Evolutionary conservation across 345 rosid genomes (phyloP).

Genomic region (Abelmoschus esculentus): DNA sequence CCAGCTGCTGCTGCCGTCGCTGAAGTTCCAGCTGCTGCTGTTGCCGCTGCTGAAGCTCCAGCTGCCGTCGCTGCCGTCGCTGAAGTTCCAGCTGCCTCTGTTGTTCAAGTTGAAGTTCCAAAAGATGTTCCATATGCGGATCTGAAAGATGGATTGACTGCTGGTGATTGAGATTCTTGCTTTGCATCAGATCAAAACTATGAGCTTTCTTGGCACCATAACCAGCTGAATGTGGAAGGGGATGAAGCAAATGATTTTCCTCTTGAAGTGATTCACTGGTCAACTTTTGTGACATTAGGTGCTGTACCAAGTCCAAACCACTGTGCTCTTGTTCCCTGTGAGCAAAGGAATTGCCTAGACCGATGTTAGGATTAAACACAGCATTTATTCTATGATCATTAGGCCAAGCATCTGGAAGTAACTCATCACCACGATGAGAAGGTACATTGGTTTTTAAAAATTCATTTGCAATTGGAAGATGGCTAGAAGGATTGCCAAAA

Average conservation of each 20-base stretch:
- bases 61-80: constrained; percentile 25
- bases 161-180: constrained; percentile 18
- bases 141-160: constrained; percentile 18
- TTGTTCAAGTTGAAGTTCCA: constrained; percentile 19
- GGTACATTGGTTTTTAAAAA: constrained; percentile 19
- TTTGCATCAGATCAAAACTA: constrained; percentile 11
- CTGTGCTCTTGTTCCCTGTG: constrained; percentile 30
- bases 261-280: constrained; percentile 28
- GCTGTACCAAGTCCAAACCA: constrained; percentile 30
- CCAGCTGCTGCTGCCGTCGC: constrained; percentile 17
- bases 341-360: constrained; percentile 23
- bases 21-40: constrained; percentile 28
- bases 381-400: constrained; percentile 24
- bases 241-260: constrained; percentile 19
- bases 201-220: constrained; percentile 22
- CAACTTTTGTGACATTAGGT: constrained; percentile 27
- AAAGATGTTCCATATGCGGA: constrained; percentile 28
- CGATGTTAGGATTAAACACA: constrained; percentile 16
- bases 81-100: constrained; percentile 29
- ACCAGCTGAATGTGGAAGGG: constrained; percentile 21
- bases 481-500: constrained; percentile 18
- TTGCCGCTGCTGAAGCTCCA: constrained; percentile 18
- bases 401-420: constrained; percentile 35
- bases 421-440: constrained; percentile 36
- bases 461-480: constrained; percentile 28